Conservation (phyloP, 176 grass and related monocot genomes). For the Carex parvula region DNA sequence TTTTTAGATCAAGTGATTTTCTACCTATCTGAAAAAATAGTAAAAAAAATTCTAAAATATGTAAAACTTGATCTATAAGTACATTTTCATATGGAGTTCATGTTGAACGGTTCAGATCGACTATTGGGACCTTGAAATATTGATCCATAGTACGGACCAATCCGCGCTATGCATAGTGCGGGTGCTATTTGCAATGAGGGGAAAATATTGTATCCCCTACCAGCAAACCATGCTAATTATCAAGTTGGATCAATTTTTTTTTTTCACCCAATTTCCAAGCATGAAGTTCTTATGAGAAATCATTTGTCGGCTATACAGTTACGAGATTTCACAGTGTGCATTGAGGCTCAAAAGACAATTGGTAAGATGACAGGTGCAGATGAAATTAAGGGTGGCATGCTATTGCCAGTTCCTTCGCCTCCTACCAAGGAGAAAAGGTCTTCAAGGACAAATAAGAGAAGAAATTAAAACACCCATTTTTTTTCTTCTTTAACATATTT, state of each 20-base stretch:
- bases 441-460: conserved; percentile 66
- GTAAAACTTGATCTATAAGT: no score
- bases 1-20: no score
- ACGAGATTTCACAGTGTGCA: conserved; percentile 76
- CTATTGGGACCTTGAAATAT: no score
- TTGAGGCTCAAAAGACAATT: conserved; percentile 74
- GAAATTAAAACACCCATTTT: conserved; percentile 29
- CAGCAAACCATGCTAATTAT: background rate
- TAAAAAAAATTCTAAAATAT: no score
- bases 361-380: conserved; percentile 44
- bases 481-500: background rate
- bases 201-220: background rate
- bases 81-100: no score
- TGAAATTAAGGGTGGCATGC: conserved; percentile 60
- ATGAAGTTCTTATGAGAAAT: background rate
- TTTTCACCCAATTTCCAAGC: conserved; percentile 4
- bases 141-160: no score
- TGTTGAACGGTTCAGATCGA: no score
- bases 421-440: conserved; percentile 58
- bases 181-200: background rate
- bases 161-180: no score
- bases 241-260: background rate
- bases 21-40: no score
- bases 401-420: conserved; percentile 62
- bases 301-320: conserved; percentile 34